Conservation (phyloP, 192 early-diverging fungal genomes). For the Backusella sp. region DNA sequence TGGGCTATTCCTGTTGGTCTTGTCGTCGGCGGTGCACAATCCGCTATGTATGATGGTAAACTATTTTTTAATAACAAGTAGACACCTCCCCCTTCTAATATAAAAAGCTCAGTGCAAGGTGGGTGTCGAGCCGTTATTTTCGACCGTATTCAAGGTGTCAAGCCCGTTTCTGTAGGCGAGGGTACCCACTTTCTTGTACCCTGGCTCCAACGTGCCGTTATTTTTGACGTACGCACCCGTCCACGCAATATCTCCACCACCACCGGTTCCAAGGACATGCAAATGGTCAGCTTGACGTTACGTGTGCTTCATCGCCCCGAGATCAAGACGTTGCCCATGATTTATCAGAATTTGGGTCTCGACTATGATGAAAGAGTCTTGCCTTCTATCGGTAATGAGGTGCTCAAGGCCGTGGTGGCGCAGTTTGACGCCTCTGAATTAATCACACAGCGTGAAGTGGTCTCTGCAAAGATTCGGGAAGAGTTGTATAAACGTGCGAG, state of each 20-base stretch:
- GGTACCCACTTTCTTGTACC: slow-evolving; percentile 99
- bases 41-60: slow-evolving; percentile 92
- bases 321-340: slow-evolving; percentile 64
- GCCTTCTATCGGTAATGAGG: slow-evolving; percentile 98
- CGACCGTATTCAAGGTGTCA: slow-evolving; percentile 91
- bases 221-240: slow-evolving; percentile 91
- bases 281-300: slow-evolving; percentile 93
- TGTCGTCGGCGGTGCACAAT: slow-evolving; percentile 67
- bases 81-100: not conserved
- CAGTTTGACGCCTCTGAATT: slow-evolving; percentile 98
- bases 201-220: slow-evolving; percentile 88
- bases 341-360: slow-evolving; percentile 89
- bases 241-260: slow-evolving; percentile 98
- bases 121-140: slow-evolving; percentile 97
- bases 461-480: slow-evolving; percentile 89
- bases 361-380: slow-evolving; percentile 98
- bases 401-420: slow-evolving; percentile 95
- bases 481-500: slow-evolving; percentile 89
- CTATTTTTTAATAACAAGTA: no score
- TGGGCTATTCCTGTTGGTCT: slow-evolving; percentile 75
- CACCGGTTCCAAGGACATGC: slow-evolving; percentile 99
- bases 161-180: slow-evolving; percentile 73
- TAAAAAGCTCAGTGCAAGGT: slow-evolving; percentile 73
- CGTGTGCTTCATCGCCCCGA: slow-evolving; percentile 91
- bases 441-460: slow-evolving; percentile 96